Percentiles rank a stretch among this genome's conserved stretches.
Conservation (phyloP, 225 moss, liverwort and hornwort genomes). For the Polytrichum formosum region DNA sequence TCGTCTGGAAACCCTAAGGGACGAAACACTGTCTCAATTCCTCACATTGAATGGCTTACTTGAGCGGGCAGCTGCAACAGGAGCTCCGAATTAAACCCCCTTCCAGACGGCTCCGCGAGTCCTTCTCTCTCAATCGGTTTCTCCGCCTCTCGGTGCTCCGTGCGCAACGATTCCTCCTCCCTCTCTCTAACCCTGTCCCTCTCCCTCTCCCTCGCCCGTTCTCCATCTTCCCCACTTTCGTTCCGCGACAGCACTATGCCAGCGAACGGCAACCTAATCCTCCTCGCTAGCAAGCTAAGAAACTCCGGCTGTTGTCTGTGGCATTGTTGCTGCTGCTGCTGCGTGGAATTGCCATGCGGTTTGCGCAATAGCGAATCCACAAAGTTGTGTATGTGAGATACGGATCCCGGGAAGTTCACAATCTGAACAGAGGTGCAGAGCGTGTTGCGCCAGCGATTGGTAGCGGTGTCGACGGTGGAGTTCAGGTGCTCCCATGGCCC, state of each 20-base stretch:
- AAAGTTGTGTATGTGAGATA: slow-evolving; percentile 8
- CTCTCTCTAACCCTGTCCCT: not conserved
- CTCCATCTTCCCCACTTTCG: slow-evolving; percentile 15
- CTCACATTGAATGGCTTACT: slow-evolving; percentile 18
- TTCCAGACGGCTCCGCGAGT: slow-evolving; percentile 9
- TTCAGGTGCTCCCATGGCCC: slow-evolving; percentile 2
- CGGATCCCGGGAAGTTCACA: not conserved
- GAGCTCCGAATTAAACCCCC: slow-evolving; percentile 26
- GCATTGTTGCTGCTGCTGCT: not conserved
- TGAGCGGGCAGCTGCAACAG: slow-evolving; percentile 25
- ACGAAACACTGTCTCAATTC: too few species aligned
- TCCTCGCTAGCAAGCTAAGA: slow-evolving; percentile 8
- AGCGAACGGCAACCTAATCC: slow-evolving; percentile 21
- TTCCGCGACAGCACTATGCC: slow-evolving; percentile 22
- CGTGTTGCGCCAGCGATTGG: not conserved
- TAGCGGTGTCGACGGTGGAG: not conserved
- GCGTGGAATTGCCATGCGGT: not conserved
- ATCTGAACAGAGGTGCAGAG: not conserved
- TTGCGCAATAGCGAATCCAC: not conserved
- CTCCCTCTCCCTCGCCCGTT: slow-evolving; percentile 6
- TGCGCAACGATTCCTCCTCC: slow-evolving; percentile 9
- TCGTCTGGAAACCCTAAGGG: too few species aligned
- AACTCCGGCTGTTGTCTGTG: not conserved
- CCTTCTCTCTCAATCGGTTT: slow-evolving; percentile 18
- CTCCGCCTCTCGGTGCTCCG: not conserved